Conservation (phyloP, 441 rosid species). For the Capsella rubella region DNA sequence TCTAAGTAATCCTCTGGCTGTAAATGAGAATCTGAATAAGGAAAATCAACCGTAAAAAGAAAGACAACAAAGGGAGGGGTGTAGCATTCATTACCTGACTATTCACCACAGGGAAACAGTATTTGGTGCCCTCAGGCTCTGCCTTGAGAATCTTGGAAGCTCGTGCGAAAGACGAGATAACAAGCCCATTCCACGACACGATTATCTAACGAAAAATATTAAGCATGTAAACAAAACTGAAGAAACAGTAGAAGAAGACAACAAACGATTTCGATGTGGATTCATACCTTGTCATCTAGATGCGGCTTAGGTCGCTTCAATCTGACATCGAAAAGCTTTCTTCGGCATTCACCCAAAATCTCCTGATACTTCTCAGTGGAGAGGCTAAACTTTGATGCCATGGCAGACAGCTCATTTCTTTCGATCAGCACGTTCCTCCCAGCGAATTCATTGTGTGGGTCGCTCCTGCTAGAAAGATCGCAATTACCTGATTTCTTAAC, state of each 20-base stretch:
- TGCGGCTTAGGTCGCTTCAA: constrained; percentile 83
- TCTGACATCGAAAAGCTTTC: constrained; percentile 77
- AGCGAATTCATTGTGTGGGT: constrained; percentile 83
- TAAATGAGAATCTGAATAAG: background rate
- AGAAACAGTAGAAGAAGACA: constrained; percentile 24
- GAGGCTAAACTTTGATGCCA: constrained; percentile 69
- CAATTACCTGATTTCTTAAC: constrained; percentile 83
- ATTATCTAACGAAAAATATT: constrained; percentile 59
- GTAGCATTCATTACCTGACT: constrained; percentile 59
- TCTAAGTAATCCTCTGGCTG: constrained; percentile 87
- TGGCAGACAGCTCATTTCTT: constrained; percentile 61
- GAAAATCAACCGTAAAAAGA: background rate
- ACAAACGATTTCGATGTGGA: background rate
- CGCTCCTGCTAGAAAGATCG: constrained; percentile 86
- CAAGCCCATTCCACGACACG: constrained; percentile 95
- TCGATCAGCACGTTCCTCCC: constrained; percentile 87
- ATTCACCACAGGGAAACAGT: constrained; percentile 74
- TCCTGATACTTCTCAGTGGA: constrained; percentile 66
- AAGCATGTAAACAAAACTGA: constrained; percentile 23
- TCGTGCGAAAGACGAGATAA: constrained; percentile 84
- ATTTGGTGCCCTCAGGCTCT: constrained; percentile 58
- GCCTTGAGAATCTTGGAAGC: constrained; percentile 78
- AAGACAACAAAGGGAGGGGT: background rate
- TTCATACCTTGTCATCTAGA: constrained; percentile 87
- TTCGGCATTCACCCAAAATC: constrained; percentile 75